Base-by-base conservation (phyloP, 768 basidiomycete species). In the Termitomyces sp. region DNA sequence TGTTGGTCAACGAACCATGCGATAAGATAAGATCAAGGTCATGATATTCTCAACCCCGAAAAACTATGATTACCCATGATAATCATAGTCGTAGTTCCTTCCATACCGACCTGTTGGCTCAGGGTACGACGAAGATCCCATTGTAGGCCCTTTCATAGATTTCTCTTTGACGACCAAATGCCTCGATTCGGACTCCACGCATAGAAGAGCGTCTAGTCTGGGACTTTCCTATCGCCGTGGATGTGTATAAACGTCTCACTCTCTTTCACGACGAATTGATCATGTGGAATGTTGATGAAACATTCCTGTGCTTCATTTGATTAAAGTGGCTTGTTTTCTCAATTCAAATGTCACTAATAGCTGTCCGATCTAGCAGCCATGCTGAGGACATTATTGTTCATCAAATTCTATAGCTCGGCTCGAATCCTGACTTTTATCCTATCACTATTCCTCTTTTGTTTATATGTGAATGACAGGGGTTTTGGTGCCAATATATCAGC, bases 21-120 rank as follows among this genome's bases (percentile, higher is more conserved):
- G 49, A 50, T 50, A 50, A 50, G 49, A 50, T 50, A 39, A 50
- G 48, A 49, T 49, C 34, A 9, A 35, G 47, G 35, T 48, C 46
- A 32, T 19, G 10, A 14, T 34, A 14, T 28, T 28, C 3, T 28
- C 28, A 28, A n/a, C n/a, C n/a, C n/a, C n/a, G n/a, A n/a, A n/a
- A n/a, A n/a, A n/a, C n/a, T n/a, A n/a, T n/a, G n/a, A n/a, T n/a
- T n/a, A n/a, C n/a, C n/a, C 46, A 32, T 19, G 10, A 14, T 34
- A 14, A 6, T 28, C 3, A 6, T 8, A 28, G 28, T 28, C 3
- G 28, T 28, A 28, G 5, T 32, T 32, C 11, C 32, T 32, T 32
- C 32, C 32, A 32, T 32, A 10, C 10, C 32, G 11, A 10, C 10
- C 10, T 32, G 32, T 32, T 11, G 10, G 32, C 32, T 3, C 32